These are phyloP conservation scores for Schizophyllum amplum DNA, from an alignment of 1,284 basidiomycete genomes.

Conservation along the genomic window DNA sequence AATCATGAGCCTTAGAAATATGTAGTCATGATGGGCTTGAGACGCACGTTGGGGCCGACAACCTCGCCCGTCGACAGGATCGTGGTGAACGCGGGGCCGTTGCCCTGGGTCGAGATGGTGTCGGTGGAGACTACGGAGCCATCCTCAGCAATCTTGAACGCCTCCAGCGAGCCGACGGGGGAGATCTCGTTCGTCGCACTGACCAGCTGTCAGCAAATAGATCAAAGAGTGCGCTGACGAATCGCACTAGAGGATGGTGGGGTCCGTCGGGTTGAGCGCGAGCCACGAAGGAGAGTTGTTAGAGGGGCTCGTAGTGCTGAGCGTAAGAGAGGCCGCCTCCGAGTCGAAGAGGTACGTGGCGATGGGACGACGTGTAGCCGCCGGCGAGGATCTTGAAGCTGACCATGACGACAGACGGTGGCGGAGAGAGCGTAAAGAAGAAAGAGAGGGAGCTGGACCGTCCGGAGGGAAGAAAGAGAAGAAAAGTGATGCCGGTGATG, in stretches of 20 bases:
- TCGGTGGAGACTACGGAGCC: constrained; percentile 37
- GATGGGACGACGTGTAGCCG: constrained; percentile 36
- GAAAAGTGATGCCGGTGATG: constrained; percentile 15
- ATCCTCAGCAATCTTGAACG: constrained; percentile 35
- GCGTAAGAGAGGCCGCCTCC: constrained; percentile 26
- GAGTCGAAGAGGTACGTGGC: constrained; percentile 38
- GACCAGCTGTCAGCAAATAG: too few species aligned
- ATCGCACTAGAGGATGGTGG: constrained; percentile 45
- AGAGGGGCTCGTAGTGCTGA: constrained; percentile 25
- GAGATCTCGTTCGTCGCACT: constrained; percentile 46
- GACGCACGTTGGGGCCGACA: constrained; percentile 41
- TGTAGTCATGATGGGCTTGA: not conserved
- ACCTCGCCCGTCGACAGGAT: constrained; percentile 47
- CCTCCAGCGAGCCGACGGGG: constrained; percentile 36
- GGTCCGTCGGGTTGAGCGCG: constrained; percentile 31
- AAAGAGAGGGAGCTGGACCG: constrained; percentile 18
- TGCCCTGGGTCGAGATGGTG: constrained; percentile 37
- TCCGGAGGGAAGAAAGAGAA: constrained; percentile 25
- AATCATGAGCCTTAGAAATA: not conserved
- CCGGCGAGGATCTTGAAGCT: constrained; percentile 43
- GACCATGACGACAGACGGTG: constrained; percentile 29
- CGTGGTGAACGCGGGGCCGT: constrained; percentile 39
- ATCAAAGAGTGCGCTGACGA: not conserved
- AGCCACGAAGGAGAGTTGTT: constrained; percentile 40
- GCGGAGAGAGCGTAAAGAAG: not conserved